Evolutionary conservation across 495 filamentous ascomycete genomes (phyloP), one percentile per base, ranked within the genome.

Genomic region (Podospora australis): DNA sequence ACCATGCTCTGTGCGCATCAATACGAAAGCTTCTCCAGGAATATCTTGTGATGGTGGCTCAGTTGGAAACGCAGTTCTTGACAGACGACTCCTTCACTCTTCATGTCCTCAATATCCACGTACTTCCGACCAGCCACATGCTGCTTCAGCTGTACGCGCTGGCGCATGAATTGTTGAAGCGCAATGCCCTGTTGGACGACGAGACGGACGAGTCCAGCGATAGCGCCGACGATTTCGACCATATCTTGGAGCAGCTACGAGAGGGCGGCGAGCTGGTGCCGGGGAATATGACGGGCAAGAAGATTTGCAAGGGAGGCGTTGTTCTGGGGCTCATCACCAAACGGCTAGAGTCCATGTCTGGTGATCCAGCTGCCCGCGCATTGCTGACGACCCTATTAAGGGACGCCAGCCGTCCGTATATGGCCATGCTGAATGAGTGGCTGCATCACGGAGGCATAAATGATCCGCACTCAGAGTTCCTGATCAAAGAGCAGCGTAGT

Each of bases 391-490:
- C 78, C 3, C 70, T 98, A 22, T 65, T 98, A 36, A 75, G 87
- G 30, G 92, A 97, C 65, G 86, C 91, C 1, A 95, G 89, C 53
- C 76, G 88, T 24, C 92, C 92, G 0, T 98, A 98, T 55, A 95
- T 97, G 92, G 78, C 75, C 19, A 98, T 98, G 92, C 69, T 98
- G 48, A 98, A 98, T 58, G 92, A 97, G 62, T 98, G 92, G 94
- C 66, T 98, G 19, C 92, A 98, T 60, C 90, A 95, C 59, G 92
- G 92, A 14, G 88, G 84, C 30, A 97, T 98, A 62, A 86, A 83
- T 61, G 92, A 98, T 64, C 89, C 91, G 2, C 94, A 96, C 63
- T 80, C 78, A 10, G 92, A 98, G 62, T 98, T 98, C 59, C 69
- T 98, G 29, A 82, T 98, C 52, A 94, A 89, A 54, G 92, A 98